Base-by-base conservation (phyloP, 2,329 filamentous ascomycete species). In the Ascocoryne sarcoides region DNA sequence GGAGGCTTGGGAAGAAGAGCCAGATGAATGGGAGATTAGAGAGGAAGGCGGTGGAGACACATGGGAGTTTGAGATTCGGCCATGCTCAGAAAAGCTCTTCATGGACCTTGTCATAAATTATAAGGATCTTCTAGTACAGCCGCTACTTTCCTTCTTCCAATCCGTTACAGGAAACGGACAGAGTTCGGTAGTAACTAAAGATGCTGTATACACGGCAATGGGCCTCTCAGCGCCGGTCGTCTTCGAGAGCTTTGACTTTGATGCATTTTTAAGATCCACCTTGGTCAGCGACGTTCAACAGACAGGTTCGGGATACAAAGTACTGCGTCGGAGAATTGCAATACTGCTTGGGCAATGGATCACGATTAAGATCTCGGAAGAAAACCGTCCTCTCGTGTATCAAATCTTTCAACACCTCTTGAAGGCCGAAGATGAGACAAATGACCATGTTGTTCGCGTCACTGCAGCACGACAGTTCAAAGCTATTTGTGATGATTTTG, bases 171-270 rank as follows among this genome's bases (percentile, higher is more conserved):
- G 76, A 66, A 70, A 74, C 64, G 64, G 42, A 4, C 58, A 71
- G 21, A 60, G 67, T 9, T 79, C 92, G 48, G 74, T 96, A 10
- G 71, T 92, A 12, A 78, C 84, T 44, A 96, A 95, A 59, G 92
- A 98, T 59, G 90, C 90, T 0, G 79, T 96, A 1, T 98, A 98
- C 58, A 93, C 86, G 4, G 88, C 90, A 9, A 82, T 98, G 65
- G 89, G 90, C 2, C 71, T 95, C 37, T 79, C 92, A 0, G 85
- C 89, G 1, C 73, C 85, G 2, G 79, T 89, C 29, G 67, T 96
- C 12, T 72, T 81, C 44, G 68, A 80, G 34, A 69, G 76, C 9
- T 76, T 95, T 48, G 84, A 96, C 61, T 96, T 96, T 63, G 83
- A 93, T 56, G 61, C 70, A 1, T 84, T 96, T 55, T 64, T 98